Percentiles rank a stretch among this genome's conserved stretches.
Evolutionary conservation across 2,329 filamentous ascomycete species (phyloP).

Genomic region (Hymenoscyphus fructigenus): DNA sequence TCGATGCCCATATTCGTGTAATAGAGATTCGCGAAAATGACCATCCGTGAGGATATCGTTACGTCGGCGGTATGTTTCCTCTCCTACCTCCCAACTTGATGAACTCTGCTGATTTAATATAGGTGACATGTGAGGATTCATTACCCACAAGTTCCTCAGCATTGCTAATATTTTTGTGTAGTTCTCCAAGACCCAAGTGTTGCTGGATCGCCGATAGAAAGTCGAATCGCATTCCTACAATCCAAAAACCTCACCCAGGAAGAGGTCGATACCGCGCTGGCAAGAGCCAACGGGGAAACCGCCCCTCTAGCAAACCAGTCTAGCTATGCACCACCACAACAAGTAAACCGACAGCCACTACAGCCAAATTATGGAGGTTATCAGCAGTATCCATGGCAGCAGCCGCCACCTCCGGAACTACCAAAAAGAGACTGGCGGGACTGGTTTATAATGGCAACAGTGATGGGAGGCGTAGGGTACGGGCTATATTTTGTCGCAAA

Average conservation of each 20-base stretch:
- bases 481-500: slow-evolving; percentile 86
- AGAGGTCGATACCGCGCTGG: slow-evolving; percentile 83
- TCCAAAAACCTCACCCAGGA: slow-evolving; percentile 97
- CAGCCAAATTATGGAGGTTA: slow-evolving; percentile 48
- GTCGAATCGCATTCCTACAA: slow-evolving; percentile 86
- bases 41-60: slow-evolving; percentile 92
- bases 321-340: slow-evolving; percentile 45
- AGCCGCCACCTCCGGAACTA: slow-evolving; percentile 53
- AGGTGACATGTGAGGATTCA: slow-evolving; percentile 37
- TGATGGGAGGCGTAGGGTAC: slow-evolving; percentile 85
- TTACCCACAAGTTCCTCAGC: not conserved
- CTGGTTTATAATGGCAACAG: slow-evolving; percentile 99
- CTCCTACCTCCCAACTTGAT: not conserved
- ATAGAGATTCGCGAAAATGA: slow-evolving; percentile 49
- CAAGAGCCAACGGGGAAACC: slow-evolving; percentile 65
- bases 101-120: slow-evolving; percentile 29
- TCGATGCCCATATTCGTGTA: slow-evolving; percentile 6
- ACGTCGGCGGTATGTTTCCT: slow-evolving; percentile 68
- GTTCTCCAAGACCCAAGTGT: slow-evolving; percentile 95
- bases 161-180: slow-evolving; percentile 40
- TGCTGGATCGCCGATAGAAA: slow-evolving; percentile 84
- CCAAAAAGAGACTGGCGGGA: slow-evolving; percentile 94
- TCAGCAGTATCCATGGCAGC: slow-evolving; percentile 58
- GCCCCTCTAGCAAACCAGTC: slow-evolving; percentile 43
- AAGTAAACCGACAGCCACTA: slow-evolving; percentile 39